Evolutionary conservation across 2,329 filamentous ascomycete species (phyloP).

Genomic region (Scedosporium boydii): DNA sequence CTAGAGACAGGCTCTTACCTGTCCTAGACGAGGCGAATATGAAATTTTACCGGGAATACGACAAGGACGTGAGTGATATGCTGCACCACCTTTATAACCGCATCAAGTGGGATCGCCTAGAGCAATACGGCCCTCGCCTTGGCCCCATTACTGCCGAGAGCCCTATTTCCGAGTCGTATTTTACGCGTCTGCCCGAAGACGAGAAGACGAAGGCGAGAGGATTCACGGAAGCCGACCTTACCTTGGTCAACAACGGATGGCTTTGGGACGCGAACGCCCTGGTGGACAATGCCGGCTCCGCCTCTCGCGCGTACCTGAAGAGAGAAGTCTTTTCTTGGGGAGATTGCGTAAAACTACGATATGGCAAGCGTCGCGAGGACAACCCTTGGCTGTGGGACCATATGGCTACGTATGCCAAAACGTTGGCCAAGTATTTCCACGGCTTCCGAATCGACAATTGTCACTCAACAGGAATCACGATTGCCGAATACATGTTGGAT

Average conservation of each 20-base stretch:
- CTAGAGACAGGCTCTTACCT: conserved; percentile 45
- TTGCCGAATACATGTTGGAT: conserved; percentile 91
- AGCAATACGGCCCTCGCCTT: conserved; percentile 79
- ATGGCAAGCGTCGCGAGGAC: conserved; percentile 70
- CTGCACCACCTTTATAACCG: conserved; percentile 88
- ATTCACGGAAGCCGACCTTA: conserved; percentile 58
- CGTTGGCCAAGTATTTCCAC: conserved; percentile 90
- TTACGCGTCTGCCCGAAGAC: conserved; percentile 78
- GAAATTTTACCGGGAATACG: conserved; percentile 85
- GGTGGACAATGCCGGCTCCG: conserved; percentile 82
- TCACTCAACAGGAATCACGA: conserved; percentile 88
- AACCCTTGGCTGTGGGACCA: conserved; percentile 92
- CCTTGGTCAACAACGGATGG: conserved; percentile 94
- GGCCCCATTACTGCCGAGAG: conserved; percentile 68
- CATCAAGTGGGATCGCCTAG: conserved; percentile 89
- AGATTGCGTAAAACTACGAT: conserved; percentile 94
- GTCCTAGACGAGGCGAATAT: conserved; percentile 81
- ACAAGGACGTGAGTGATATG: conserved; percentile 71
- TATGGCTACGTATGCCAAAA: conserved; percentile 85
- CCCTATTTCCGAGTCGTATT: conserved; percentile 88
- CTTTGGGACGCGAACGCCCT: conserved; percentile 96
- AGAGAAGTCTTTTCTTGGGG: conserved; percentile 97
- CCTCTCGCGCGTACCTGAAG: conserved; percentile 87
- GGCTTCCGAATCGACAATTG: conserved; percentile 98
- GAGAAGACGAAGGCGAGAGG: conserved; percentile 63